Percentiles rank a stretch among this genome's conserved stretches.
Evolutionary conservation across 2,329 filamentous ascomycete genomes (phyloP).

Genomic region (Fusarium cyanostomum): DNA sequence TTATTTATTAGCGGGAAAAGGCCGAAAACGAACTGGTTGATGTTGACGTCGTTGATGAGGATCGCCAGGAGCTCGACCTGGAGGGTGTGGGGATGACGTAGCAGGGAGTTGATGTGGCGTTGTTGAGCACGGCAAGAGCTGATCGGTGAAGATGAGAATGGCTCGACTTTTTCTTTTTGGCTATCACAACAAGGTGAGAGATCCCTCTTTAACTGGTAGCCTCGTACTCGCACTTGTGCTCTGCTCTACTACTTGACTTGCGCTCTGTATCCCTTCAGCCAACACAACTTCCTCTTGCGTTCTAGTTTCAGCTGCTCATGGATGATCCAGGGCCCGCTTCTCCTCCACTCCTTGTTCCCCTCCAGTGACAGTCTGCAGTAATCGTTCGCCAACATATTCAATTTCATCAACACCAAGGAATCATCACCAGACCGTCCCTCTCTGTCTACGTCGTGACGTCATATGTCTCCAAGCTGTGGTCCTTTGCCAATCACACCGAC

Average conservation of each 20-base stretch:
- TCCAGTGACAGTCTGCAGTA: slow-evolving; percentile 1
- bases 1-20: neutral
- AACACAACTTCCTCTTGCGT: neutral
- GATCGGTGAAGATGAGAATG: slow-evolving; percentile 5
- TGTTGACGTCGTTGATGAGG: slow-evolving; percentile 34
- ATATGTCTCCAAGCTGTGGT: slow-evolving; percentile 20
- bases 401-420: slow-evolving; percentile 15
- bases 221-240: neutral
- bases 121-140: too few relatives aligned
- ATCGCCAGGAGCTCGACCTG: slow-evolving; percentile 26
- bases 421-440: slow-evolving; percentile 25
- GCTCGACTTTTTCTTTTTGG: neutral
- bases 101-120: neutral
- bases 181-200: neutral
- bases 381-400: neutral
- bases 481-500: slow-evolving; percentile 27
- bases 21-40: slow-evolving; percentile 2
- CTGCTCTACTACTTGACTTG: neutral
- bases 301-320: slow-evolving; percentile 29
- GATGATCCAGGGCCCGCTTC: slow-evolving; percentile 9
- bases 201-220: too few relatives aligned
- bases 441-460: slow-evolving; percentile 29
- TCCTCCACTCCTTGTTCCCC: neutral
- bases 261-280: neutral
- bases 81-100: slow-evolving; percentile 29